Evolutionary conservation across 192 early-diverging fungal species (phyloP).

Genomic region (Lobosporangium transversale): DNA sequence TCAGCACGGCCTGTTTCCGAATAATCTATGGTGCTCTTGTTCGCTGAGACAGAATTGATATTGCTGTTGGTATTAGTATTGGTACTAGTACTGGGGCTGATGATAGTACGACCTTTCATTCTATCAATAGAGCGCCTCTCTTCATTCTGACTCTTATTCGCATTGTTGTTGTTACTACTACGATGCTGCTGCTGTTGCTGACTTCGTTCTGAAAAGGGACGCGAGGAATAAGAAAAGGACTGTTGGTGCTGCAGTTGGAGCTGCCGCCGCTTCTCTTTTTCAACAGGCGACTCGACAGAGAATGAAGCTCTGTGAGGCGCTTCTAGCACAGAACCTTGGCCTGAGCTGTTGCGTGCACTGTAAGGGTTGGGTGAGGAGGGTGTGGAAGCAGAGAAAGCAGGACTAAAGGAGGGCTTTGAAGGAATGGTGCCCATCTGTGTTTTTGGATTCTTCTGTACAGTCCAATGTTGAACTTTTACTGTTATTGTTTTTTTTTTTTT

Average conservation of each 20-base stretch:
- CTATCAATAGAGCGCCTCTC: too few relatives aligned
- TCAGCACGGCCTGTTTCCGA: slow-evolving; percentile 13
- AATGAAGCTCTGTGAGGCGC: slow-evolving; percentile 13
- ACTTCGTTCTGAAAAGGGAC: slow-evolving; percentile 1
- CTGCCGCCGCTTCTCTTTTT: neutral
- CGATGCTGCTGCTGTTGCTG: slow-evolving; percentile 16
- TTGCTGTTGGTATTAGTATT: slow-evolving; percentile 2
- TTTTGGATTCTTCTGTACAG: too few relatives aligned
- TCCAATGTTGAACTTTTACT: too few relatives aligned
- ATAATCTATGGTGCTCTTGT: neutral
- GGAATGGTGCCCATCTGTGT: slow-evolving; percentile 41
- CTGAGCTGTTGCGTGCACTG: neutral
- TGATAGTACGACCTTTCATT: too few relatives aligned
- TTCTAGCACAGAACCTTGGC: neutral
- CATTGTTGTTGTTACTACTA: neutral
- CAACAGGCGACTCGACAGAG: slow-evolving; percentile 7
- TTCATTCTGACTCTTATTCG: slow-evolving; percentile 7
- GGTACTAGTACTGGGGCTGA: neutral
- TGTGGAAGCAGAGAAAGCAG: neutral
- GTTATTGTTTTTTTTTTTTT: neutral
- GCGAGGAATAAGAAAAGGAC: neutral
- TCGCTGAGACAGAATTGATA: neutral
- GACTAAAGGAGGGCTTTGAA: slow-evolving; percentile 16
- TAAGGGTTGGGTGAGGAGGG: neutral
- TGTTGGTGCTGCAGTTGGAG: slow-evolving; percentile 8